Percentiles rank a stretch among this genome's conserved stretches.
Evolutionary conservation across 1,139 yeast species (phyloP).

Genomic region (Scheffersomyces stambukii): DNA sequence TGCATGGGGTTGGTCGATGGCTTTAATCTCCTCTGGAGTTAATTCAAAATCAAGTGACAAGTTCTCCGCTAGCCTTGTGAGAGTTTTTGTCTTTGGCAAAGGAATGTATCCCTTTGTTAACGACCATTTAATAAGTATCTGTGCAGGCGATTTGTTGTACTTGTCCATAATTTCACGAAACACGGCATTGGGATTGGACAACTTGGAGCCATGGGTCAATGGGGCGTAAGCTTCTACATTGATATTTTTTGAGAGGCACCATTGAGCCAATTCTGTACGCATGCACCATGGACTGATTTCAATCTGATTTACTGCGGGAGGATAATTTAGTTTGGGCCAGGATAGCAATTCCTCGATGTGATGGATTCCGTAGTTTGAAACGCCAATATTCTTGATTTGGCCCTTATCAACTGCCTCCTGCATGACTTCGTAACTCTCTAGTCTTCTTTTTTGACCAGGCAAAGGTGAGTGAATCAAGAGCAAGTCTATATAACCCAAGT

Average conservation of each 20-base stretch:
- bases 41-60: conserved; percentile 49
- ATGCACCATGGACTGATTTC: conserved; percentile 78
- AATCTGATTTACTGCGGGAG: conserved; percentile 61
- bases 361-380: conserved; percentile 62
- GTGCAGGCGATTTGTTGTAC: conserved; percentile 26
- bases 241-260: conserved; percentile 35
- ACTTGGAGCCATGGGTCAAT: conserved; percentile 32
- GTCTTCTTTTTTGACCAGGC: conserved; percentile 46
- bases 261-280: conserved; percentile 59
- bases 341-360: conserved; percentile 55
- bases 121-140: conserved; percentile 35
- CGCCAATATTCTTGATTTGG: conserved; percentile 56
- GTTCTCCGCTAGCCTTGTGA: conserved; percentile 26
- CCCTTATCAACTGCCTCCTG: conserved; percentile 63
- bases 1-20: conserved; percentile 33
- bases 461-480: conserved; percentile 60
- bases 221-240: conserved; percentile 39
- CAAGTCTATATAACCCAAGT: conserved; percentile 47
- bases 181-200: conserved; percentile 9
- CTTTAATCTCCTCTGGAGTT: conserved; percentile 37
- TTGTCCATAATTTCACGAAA: conserved; percentile 18
- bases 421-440: conserved; percentile 58
- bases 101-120: conserved; percentile 39
- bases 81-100: conserved; percentile 33
- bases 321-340: conserved; percentile 48